Evolutionary conservation across 371 early-diverging fungal genomes (phyloP), one percentile per base, ranked within the genome.

Genomic region (Umbelopsis sp.): DNA sequence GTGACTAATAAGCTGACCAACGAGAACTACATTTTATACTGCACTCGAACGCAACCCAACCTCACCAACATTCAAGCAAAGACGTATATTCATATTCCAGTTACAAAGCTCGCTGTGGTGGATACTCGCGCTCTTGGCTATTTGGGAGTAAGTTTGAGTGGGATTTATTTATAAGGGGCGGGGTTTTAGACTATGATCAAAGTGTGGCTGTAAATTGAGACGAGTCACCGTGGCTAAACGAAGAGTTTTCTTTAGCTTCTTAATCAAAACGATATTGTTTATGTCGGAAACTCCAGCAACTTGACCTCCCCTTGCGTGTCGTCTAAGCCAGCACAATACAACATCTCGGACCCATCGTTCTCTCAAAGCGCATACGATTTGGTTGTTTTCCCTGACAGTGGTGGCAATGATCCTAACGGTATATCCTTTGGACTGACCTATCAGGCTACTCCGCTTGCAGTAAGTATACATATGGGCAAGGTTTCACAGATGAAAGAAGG

Each of bases 21-120:
- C 41, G 77, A 77, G 45, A 67, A 72, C 37, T 74, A 74, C 50
- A 67, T 77, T n/a, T 68, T 77, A 14, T 71, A 77, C 48, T 77
- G 77, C 52, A 74, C 77, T 10, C 65, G 50, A 37, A 37, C 46
- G 2, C 66, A 66, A 9, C 75, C 75, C 38, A 68, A 70, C 35
- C 29, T 77, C 14, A 67, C 69, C 12, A 66, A 12, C 12, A 41
- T 65, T 44, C 75, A 74, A 63, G 70, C 73, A 22, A 77, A 77
- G 57, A 72, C 71, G 0, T 72, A 67, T 48, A 68, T 77, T 38
- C 77, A 73, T 44, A 71, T 77, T 22, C 77, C 77, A 18, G 77
- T 74, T 10, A 67, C 41, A 12, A 70, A 63, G 22, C 63, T 72
- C 67, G 77, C 77, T 44, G 73, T 71, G n/a, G 53, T 74, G n/a